Base-by-base conservation (phyloP, 495 filamentous ascomycete genomes). In the Penicillium macrosclerotiorum region DNA sequence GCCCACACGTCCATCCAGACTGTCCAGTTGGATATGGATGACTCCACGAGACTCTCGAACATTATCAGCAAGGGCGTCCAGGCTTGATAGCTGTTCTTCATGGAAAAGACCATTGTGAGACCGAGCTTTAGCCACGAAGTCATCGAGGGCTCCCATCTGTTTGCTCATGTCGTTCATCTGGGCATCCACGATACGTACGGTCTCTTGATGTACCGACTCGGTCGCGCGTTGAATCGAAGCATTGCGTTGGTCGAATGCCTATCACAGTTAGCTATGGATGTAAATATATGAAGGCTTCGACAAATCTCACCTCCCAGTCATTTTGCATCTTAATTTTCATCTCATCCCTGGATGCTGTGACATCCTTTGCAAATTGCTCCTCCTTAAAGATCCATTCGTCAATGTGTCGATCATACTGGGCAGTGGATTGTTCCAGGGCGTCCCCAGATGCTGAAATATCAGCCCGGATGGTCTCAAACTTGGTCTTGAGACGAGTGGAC, bases 151-250 rank as follows among this genome's bases (percentile, higher is more conserved):
- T 51, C 78, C 78, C 81, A 98, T 92, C 67, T 97, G 89, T 6
- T 73, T 75, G 45, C 86, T 84, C 68, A 98, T 85, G 45, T 94
- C 84, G 29, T 76, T 77, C 70, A 95, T 86, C 64, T 97, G 94
- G 19, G 83, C 84, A 59, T 91, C 86, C 8, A 96, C 92, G 53
- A 95, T 93, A 1, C 82, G 83, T 14, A 95, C 81, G 0, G 91
- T 95, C 65, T 95, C 85, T n/a, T 88, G 85, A 48, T 97, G 90
- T 8, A 97, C 89, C 0, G 89, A 87, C 42, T 86, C 84, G 1
- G 91, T 94, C 0, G 86, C 84, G 2, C 76, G 76, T 49, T 89
- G 86, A 48, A 97, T 90, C 3, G 86, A 83, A 1, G 68, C 78
- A 51, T 88, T 92, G 53, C 89, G 85, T 50, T 85, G 78, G 49